phyloP scores from a whole-genome alignment of 352 stramenopile genomes.

The Phytophthora citricola region DNA sequence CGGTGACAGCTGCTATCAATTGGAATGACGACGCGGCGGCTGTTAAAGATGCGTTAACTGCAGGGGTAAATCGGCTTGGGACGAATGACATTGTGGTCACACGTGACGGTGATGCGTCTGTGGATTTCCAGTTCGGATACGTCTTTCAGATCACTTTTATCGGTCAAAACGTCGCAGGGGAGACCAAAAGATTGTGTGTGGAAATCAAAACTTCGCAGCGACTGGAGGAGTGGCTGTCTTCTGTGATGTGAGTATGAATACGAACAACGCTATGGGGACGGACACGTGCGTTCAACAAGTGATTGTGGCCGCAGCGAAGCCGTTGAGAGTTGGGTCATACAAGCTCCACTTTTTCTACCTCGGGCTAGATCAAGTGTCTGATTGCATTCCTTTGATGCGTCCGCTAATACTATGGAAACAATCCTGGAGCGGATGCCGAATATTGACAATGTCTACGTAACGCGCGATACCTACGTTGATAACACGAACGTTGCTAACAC shows the following conservation, averaged over 20 bases:
- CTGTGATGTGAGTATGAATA: constrained; percentile 61
- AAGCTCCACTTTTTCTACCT: constrained; percentile 56
- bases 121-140: constrained; percentile 71
- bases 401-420: constrained; percentile 54
- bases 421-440: constrained; percentile 66
- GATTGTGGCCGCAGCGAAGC: constrained; percentile 61
- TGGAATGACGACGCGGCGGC: constrained; percentile 56
- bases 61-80: constrained; percentile 36
- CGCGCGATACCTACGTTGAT: constrained; percentile 38
- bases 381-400: constrained; percentile 71
- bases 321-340: constrained; percentile 69
- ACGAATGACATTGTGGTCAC: constrained; percentile 72
- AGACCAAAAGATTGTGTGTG: constrained; percentile 42
- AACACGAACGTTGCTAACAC: constrained; percentile 30
- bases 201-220: constrained; percentile 8
- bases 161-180: constrained; percentile 66
- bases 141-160: constrained; percentile 82
- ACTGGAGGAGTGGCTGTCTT: constrained; percentile 46
- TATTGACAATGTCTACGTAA: constrained; percentile 81
- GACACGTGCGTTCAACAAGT: constrained; percentile 79
- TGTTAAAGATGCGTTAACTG: constrained; percentile 41
- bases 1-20: constrained; percentile 30
- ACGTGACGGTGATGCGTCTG: constrained; percentile 67
- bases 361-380: constrained; percentile 36
- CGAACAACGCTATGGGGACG: constrained; percentile 64